Base-by-base conservation (phyloP, 352 stramenopile species). In the Phytophthora cryptogea region DNA sequence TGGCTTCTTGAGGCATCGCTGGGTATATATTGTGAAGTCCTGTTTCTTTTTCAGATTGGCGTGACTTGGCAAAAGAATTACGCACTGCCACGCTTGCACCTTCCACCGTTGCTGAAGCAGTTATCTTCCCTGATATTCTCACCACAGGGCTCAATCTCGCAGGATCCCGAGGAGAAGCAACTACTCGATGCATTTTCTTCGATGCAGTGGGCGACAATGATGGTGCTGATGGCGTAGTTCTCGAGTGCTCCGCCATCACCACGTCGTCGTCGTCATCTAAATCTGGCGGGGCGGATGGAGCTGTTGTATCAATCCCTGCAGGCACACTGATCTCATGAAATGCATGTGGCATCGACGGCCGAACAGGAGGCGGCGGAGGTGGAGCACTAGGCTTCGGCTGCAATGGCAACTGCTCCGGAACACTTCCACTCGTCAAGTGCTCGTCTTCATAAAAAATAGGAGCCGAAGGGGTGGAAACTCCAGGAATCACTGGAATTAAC, bases 31-130 rank as follows among this genome's bases (percentile, higher is more conserved):
- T 60, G 43, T 69, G 52, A 23, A 47, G 55, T 14, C 61, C 68
- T 11, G 60, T 50, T 28, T 69, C 59, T 8, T 75, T 62, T 20
- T 83, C 75, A 1, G 64, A 44, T 44, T 73, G 42, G 11, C 65
- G 68, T 3, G 66, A 75, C 36, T 79, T 89, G 5, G 76, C 70
- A 43, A 87, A 84, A 4, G 79, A 80, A 43, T 54, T 70, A 5
- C 74, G 72, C 8, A 89, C 74, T 2, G 59, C 67, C 9, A 39
- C 50, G 13, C 61, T 71, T 0, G 67, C 76, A 27, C 32, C 68
- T 54, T 77, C 69, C 20, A 66, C 59, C 0, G 70, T 63, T 23
- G 46, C 17, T 36, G 23, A 26, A 4, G 55, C 26, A 5, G 45
- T 20, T 16, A 20, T 10, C 43, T 57, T 46, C 17, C 16, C n/a